phyloP scores from a whole-genome alignment of 177 flowering plant species.

The Vitis hybrid region DNA sequence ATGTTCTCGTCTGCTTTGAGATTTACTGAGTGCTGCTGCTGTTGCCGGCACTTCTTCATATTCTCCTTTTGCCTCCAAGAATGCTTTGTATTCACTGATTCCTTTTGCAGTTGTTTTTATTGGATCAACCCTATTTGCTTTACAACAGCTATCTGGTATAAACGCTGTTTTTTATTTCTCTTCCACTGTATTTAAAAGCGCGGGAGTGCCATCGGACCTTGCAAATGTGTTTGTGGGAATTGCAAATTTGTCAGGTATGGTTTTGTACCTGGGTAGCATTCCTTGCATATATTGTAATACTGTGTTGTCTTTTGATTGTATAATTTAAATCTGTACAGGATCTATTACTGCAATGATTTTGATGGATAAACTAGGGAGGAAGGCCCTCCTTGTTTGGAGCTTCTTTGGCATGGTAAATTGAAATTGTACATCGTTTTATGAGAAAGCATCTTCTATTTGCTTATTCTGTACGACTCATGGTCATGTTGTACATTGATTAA shows the following conservation, averaged over 20 bases:
- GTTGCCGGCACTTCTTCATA: not conserved
- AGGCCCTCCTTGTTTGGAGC: conserved; percentile 78
- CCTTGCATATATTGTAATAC: not conserved
- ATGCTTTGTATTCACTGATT: conserved; percentile 46
- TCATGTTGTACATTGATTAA: not conserved
- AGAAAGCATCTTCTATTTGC: not conserved
- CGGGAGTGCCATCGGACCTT: conserved; percentile 84
- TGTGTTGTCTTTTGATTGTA: conserved; percentile 2
- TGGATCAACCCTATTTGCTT: conserved; percentile 94
- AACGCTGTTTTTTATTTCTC: conserved; percentile 99
- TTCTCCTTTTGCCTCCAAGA: conserved; percentile 5
- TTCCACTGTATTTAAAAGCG: conserved; percentile 88
- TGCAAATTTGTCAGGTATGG: conserved; percentile 68
- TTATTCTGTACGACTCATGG: not conserved
- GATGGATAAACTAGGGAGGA: conserved; percentile 96
- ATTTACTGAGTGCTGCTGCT: conserved; percentile 3
- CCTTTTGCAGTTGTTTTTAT: conserved; percentile 96
- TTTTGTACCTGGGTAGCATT: conserved; percentile 2
- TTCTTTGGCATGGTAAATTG: conserved; percentile 79
- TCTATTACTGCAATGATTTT: conserved; percentile 74
- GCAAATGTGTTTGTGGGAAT: conserved; percentile 79
- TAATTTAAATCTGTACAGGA: conserved; percentile 39
- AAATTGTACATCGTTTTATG: not conserved
- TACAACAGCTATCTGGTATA: conserved; percentile 99
- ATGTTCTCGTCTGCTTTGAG: not conserved